Evolutionary conservation across 1,284 basidiomycete species (phyloP).

Genomic region (Tylopilus sp.): DNA sequence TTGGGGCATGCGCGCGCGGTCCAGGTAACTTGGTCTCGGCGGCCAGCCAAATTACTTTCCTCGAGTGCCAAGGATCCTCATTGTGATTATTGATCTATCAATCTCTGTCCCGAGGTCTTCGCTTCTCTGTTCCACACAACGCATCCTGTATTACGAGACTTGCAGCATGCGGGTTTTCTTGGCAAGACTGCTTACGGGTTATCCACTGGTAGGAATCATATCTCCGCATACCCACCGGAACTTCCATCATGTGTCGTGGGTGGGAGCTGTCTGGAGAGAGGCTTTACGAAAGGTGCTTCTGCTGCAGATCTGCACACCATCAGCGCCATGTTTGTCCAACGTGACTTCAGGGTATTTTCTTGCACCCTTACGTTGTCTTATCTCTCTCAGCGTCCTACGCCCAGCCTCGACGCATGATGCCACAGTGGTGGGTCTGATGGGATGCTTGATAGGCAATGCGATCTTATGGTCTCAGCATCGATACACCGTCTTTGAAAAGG

Average conservation of each 20-base stretch:
- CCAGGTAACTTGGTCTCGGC: background rate
- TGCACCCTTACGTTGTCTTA: too few species aligned
- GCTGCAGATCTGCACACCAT: constrained; percentile 7
- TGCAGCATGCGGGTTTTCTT: constrained; percentile 8
- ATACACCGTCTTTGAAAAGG: too few species aligned
- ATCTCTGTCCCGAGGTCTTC: background rate
- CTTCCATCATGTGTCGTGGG: too few species aligned
- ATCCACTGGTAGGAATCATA: too few species aligned
- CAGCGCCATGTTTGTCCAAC: too few species aligned
- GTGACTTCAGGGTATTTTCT: too few species aligned
- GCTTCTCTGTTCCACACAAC: too few species aligned
- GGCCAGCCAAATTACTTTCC: background rate
- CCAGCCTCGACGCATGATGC: background rate
- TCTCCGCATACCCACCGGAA: too few species aligned
- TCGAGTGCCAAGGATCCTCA: background rate
- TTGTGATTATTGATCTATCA: too few species aligned
- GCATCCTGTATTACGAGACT: constrained; percentile 4
- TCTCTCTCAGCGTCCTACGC: background rate
- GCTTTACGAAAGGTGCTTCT: constrained; percentile 7
- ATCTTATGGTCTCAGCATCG: background rate
- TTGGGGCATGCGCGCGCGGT: too few species aligned
- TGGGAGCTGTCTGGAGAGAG: too few species aligned
- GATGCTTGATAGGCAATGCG: background rate
- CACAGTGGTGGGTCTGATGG: background rate
- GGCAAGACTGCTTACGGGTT: too few species aligned